Percentiles rank a stretch among this genome's conserved stretches.
Evolutionary conservation across 2,329 filamentous ascomycete species (phyloP).

Genomic region (Mycogone perniciosa): DNA sequence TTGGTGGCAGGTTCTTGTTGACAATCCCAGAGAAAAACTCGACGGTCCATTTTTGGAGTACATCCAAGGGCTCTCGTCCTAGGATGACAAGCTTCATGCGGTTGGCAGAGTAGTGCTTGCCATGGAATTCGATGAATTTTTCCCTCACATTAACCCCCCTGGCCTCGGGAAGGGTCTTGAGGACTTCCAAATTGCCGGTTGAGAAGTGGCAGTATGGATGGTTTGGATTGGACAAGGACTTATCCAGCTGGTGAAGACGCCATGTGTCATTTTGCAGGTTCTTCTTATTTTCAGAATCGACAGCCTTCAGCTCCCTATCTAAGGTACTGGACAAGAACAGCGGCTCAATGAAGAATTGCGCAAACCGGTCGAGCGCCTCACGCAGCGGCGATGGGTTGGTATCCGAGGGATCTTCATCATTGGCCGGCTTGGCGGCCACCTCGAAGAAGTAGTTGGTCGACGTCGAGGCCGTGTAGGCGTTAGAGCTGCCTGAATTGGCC

Average conservation of each 20-base stretch:
- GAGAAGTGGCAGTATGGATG: constrained; percentile 91
- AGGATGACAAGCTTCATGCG: constrained; percentile 87
- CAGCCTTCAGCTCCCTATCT: constrained; percentile 79
- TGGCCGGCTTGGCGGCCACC: constrained; percentile 71
- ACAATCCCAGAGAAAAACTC: constrained; percentile 76
- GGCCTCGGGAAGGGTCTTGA: constrained; percentile 75
- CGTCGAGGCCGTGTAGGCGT: constrained; percentile 88
- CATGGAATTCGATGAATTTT: constrained; percentile 89
- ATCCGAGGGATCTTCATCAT: constrained; percentile 49
- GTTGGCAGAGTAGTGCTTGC: constrained; percentile 86
- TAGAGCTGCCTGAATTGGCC: constrained; percentile 83
- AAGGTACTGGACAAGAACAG: constrained; percentile 79
- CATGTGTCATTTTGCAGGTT: constrained; percentile 87
- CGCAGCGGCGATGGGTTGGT: constrained; percentile 57
- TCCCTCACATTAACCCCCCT: constrained; percentile 77
- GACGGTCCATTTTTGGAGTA: constrained; percentile 74
- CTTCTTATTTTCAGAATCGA: constrained; percentile 97
- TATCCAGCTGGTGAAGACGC: constrained; percentile 81
- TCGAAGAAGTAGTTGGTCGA: constrained; percentile 99
- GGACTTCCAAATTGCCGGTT: constrained; percentile 78
- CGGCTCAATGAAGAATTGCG: constrained; percentile 87
- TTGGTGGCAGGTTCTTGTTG: constrained; percentile 69
- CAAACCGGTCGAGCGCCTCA: constrained; percentile 83
- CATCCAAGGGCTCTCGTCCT: constrained; percentile 73
- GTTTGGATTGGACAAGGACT: constrained; percentile 77